Base-by-base conservation (phyloP, 768 basidiomycete genomes). In the Roridomyces roridus region DNA sequence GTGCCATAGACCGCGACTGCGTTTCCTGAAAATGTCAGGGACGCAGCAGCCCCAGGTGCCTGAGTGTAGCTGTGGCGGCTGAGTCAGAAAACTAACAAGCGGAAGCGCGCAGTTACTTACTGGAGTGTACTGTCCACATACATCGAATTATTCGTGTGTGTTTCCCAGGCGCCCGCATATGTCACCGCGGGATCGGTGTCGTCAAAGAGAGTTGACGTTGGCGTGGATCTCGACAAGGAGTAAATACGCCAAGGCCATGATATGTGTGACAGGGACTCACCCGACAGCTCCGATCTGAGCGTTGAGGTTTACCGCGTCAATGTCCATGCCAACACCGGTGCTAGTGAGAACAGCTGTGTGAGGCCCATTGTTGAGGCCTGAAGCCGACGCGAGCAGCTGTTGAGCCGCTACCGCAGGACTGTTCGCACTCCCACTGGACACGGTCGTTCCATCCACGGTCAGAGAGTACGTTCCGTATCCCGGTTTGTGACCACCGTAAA, bases 1-100 rank as follows among this genome's bases (percentile, higher is more conserved):
- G 82, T 79, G 34, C 83, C 83, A 53, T 81, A 85, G 1, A 85
- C 51, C 14, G 80, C 81, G 43, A 86, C 72, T n/a, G 79, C 82
- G 48, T 82, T 77, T 20, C 85, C 85, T 5, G 66, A 59, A 63
- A 85, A 85, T 15, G 66, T 53, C 11, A 84, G 59, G 7, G 76
- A 73, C n/a, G 76, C 79, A 18, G 75, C 71, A 12, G 82, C 77
- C 31, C 72, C 76, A 9, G 69, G 57, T 6, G 63, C 69, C 43
- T 74, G 63, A 2, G 81, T 74, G 63, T 68, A 82, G 60, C 83
- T 84, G 46, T 37, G 10, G 10, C 10, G 51, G 5, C 45, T 44
- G 21, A 20, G 42, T 31, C 12, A 15, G 7, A 8, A 34, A 8
- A 15, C 15, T n/a, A n/a, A n/a, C n/a, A n/a, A n/a, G 31, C 7